Conservation (phyloP, 1,139 yeast species). For the Diutina neorugosa region DNA sequence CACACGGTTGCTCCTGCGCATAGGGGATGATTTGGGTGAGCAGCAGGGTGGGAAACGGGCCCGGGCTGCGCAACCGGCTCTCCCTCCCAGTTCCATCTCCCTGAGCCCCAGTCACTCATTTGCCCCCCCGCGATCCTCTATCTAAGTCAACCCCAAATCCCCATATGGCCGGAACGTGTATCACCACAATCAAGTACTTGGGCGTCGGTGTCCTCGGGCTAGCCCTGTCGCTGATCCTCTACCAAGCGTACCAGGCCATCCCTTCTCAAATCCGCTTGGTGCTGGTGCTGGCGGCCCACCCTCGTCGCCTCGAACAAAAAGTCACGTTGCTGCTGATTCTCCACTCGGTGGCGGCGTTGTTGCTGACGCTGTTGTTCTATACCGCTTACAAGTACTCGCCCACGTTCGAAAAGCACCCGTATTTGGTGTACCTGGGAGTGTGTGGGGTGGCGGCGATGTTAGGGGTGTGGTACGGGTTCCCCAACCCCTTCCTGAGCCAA, state of each 20-base stretch:
- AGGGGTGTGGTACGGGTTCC: slow-evolving; percentile 3
- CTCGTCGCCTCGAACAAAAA: slow-evolving; percentile 5
- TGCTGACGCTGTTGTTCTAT: slow-evolving; percentile 24
- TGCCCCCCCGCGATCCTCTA: neutral
- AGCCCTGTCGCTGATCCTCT: slow-evolving; percentile 28
- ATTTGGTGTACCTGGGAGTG: slow-evolving; percentile 41
- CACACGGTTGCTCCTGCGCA: neutral
- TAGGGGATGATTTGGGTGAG: neutral
- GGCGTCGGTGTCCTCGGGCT: slow-evolving; percentile 44
- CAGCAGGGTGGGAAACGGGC: neutral
- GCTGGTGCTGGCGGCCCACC: slow-evolving; percentile 9
- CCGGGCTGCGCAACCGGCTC: neutral
- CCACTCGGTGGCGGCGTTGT: slow-evolving; percentile 23
- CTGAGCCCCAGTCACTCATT: neutral
- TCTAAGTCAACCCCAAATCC: neutral
- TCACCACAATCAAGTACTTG: slow-evolving; percentile 35
- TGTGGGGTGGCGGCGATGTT: slow-evolving; percentile 24
- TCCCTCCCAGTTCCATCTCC: neutral
- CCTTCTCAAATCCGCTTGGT: slow-evolving; percentile 22
- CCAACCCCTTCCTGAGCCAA: neutral
- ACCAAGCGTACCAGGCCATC: slow-evolving; percentile 22
- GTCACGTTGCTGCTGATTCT: slow-evolving; percentile 17
- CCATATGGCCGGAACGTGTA: slow-evolving; percentile 24
- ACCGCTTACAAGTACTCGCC: slow-evolving; percentile 32
- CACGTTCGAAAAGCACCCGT: slow-evolving; percentile 39